phyloP scores from a whole-genome alignment of 176 grass and related monocot species.

The Tillandsia leiboldiana region DNA sequence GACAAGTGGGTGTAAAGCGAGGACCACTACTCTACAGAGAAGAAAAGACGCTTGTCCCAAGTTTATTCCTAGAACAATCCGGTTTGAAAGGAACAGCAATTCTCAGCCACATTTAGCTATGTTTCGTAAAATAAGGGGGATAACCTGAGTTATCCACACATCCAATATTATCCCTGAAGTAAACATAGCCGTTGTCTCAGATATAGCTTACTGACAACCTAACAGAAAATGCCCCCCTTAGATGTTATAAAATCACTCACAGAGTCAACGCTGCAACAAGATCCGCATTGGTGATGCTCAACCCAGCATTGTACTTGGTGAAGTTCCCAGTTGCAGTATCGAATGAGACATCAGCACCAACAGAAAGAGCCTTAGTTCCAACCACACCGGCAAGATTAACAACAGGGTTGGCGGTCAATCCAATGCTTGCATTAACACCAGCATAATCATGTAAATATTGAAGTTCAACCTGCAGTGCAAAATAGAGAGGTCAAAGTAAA shows the following conservation, averaged over 20 bases:
- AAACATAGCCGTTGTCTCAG: not conserved
- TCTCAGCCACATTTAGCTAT: too few species aligned
- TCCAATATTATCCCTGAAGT: too few species aligned
- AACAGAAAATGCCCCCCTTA: not conserved
- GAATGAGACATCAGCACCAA: conserved; percentile 26
- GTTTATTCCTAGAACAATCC: too few species aligned
- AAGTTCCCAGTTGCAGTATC: conserved; percentile 23
- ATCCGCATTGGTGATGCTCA: conserved; percentile 22
- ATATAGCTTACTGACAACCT: not conserved
- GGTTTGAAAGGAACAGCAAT: too few species aligned
- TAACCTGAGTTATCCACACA: too few species aligned
- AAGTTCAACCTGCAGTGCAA: conserved; percentile 17
- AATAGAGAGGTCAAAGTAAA: not conserved
- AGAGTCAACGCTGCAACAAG: conserved; percentile 17
- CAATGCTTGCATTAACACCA: conserved; percentile 16
- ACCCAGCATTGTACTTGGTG: conserved; percentile 26
- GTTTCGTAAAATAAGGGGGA: too few species aligned
- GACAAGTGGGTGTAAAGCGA: too few species aligned
- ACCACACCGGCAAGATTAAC: conserved; percentile 19
- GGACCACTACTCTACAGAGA: not conserved
- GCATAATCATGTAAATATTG: conserved; percentile 28
- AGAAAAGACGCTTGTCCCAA: too few species aligned
- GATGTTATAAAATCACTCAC: conserved; percentile 9
- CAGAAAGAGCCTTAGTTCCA: conserved; percentile 7
- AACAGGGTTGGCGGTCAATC: conserved; percentile 24